Evolutionary conservation across 2,329 filamentous ascomycete species (phyloP).

Genomic region (Cylindrodendrum hubeiense): DNA sequence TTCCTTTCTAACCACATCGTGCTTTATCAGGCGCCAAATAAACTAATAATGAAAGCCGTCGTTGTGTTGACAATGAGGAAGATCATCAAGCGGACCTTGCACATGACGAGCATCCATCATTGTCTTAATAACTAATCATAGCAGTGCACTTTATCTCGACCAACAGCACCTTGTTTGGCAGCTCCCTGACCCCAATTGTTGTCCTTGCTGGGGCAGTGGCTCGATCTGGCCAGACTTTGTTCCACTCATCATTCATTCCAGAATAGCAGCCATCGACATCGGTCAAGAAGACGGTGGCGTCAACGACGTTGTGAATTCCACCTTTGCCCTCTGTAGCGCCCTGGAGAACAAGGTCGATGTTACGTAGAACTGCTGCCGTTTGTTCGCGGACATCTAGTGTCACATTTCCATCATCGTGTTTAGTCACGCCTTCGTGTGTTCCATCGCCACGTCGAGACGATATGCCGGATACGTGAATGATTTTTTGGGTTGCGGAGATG

Average conservation of each 20-base stretch:
- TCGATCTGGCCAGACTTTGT: conserved; percentile 18
- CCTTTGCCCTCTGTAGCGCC: background rate
- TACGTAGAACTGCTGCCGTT: no score
- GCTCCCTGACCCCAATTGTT: no score
- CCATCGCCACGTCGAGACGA: conserved; percentile 16
- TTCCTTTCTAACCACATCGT: no score
- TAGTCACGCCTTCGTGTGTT: conserved; percentile 17
- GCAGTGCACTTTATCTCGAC: no score
- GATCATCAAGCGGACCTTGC: background rate
- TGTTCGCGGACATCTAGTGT: no score
- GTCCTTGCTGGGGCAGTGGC: conserved; percentile 15
- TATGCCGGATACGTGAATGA: conserved; percentile 18
- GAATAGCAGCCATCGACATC: conserved; percentile 13
- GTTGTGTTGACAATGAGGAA: no score
- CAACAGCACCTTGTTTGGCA: no score
- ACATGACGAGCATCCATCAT: no score
- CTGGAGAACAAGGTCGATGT: background rate
- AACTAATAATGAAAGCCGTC: no score
- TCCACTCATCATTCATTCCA: conserved; percentile 23
- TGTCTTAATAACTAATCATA: no score
- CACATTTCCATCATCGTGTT: background rate
- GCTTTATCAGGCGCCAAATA: no score
- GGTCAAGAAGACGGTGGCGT: conserved; percentile 15
- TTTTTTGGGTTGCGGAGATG: background rate
- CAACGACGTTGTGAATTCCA: background rate